phyloP scores from a whole-genome alignment of 208 protist genomes.

The Strigomonas culicis region DNA sequence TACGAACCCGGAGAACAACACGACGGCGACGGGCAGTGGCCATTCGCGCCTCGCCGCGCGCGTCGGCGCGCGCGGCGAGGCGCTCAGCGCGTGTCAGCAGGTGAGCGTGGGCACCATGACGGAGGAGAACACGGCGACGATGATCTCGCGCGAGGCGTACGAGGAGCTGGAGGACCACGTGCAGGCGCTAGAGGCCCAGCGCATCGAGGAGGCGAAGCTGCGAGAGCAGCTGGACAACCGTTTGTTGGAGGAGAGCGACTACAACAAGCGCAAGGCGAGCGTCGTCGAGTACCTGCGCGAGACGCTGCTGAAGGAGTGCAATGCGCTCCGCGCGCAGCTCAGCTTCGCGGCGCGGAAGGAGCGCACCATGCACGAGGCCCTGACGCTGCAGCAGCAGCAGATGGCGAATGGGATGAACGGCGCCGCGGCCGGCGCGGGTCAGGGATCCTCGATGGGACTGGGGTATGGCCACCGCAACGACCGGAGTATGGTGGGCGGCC shows the following conservation, averaged over 20 bases:
- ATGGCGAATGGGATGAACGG: conserved; percentile 4
- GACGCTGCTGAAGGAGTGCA: conserved; percentile 79
- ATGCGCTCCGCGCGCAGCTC: conserved; percentile 74
- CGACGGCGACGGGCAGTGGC: neutral
- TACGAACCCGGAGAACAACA: neutral
- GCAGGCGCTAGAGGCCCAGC: conserved; percentile 41
- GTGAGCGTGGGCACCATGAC: conserved; percentile 66
- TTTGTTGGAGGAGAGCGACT: conserved; percentile 31
- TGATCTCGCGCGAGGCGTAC: conserved; percentile 48
- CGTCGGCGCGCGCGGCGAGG: neutral
- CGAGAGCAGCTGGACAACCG: conserved; percentile 38
- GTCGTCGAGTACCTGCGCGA: conserved; percentile 81
- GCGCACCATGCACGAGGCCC: conserved; percentile 21
- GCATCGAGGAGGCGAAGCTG: conserved; percentile 49
- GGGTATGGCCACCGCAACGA: neutral
- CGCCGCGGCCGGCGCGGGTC: neutral
- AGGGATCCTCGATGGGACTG: neutral
- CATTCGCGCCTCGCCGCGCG: neutral
- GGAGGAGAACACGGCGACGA: conserved; percentile 51
- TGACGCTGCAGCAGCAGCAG: conserved; percentile 22
- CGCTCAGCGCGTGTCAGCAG: conserved; percentile 28
- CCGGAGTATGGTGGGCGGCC: conserved; percentile 6
- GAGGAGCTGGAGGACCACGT: conserved; percentile 27
- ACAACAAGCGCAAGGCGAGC: conserved; percentile 44
- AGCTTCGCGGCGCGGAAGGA: conserved; percentile 42